phyloP scores from a whole-genome alignment of 2,329 filamentous ascomycete species.

The Paraconiothyrium sp. region DNA sequence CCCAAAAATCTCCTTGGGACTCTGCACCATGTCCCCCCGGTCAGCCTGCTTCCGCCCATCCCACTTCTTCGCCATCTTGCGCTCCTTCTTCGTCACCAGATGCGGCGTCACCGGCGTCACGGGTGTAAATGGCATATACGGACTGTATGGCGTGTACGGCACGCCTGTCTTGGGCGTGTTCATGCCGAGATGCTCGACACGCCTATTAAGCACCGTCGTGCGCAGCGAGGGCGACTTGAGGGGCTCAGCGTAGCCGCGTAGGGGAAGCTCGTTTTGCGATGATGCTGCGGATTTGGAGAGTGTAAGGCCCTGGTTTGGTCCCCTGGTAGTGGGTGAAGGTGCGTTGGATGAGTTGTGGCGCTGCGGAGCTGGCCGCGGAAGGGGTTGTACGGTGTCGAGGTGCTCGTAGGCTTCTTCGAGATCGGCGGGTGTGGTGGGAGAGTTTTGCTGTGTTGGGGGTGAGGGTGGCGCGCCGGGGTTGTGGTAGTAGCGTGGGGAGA shows the following conservation, averaged over 20 bases:
- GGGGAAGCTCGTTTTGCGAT: constrained; percentile 41
- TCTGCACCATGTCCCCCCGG: constrained; percentile 48
- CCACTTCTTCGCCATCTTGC: constrained; percentile 73
- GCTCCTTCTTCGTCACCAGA: constrained; percentile 74
- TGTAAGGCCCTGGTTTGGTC: constrained; percentile 18
- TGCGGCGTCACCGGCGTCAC: constrained; percentile 80
- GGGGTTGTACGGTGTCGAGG: constrained; percentile 48
- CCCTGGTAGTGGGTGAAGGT: constrained; percentile 23
- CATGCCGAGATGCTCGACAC: constrained; percentile 39
- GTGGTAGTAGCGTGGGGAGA: constrained; percentile 65
- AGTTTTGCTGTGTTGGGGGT: constrained; percentile 55
- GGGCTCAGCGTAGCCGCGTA: constrained; percentile 44
- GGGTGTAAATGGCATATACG: constrained; percentile 82
- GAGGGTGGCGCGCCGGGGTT: constrained; percentile 65
- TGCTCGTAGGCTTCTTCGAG: constrained; percentile 43
- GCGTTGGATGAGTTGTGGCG: constrained; percentile 29
- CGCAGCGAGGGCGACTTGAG: constrained; percentile 48
- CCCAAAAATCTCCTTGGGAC: constrained; percentile 50
- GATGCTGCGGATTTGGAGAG: constrained; percentile 19
- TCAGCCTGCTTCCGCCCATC: constrained; percentile 69
- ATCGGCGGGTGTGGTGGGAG: constrained; percentile 39
- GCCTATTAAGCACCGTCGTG: constrained; percentile 55
- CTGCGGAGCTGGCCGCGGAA: constrained; percentile 47
- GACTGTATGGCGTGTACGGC: constrained; percentile 76
- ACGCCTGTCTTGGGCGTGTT: constrained; percentile 65